phyloP scores from a whole-genome alignment of 495 filamentous ascomycete genomes.

The Podospora appendiculata region DNA sequence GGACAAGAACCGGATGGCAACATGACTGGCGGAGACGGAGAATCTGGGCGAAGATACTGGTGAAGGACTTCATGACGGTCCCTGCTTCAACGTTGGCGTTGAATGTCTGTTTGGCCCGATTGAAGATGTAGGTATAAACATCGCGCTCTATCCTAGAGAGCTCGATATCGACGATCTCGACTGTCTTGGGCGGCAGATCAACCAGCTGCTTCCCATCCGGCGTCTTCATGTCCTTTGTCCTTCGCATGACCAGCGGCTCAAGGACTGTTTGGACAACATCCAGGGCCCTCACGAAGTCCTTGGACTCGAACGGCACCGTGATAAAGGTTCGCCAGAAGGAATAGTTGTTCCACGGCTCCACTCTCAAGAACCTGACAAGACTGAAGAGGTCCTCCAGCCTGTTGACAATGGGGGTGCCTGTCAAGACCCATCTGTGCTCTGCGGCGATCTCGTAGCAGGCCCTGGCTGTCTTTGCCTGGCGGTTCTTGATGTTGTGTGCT shows the following conservation, averaged over 20 bases:
- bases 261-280: constrained; percentile 97
- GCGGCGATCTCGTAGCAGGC: constrained; percentile 86
- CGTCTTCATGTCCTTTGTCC: constrained; percentile 97
- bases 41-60: constrained; percentile 95
- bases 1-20: constrained; percentile 83
- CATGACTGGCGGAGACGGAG: constrained; percentile 89
- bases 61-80: constrained; percentile 87
- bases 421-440: constrained; percentile 85
- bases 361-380: constrained; percentile 79
- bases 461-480: constrained; percentile 78
- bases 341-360: constrained; percentile 97
- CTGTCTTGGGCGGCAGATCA: constrained; percentile 68
- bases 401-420: constrained; percentile 96
- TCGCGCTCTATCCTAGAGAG: constrained; percentile 77
- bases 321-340: constrained; percentile 99
- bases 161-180: constrained; percentile 79
- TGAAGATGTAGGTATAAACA: constrained; percentile 86
- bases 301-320: constrained; percentile 90
- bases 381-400: constrained; percentile 95
- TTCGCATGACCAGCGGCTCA: constrained; percentile 87
- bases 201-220: constrained; percentile 83
- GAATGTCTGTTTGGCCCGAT: constrained; percentile 73
- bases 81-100: constrained; percentile 81
- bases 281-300: constrained; percentile 84
- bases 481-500: constrained; percentile 90